Evolutionary conservation across 805 yeast species (phyloP), one percentile per base, ranked within the genome.

Genomic region (Candida xyloterini): DNA sequence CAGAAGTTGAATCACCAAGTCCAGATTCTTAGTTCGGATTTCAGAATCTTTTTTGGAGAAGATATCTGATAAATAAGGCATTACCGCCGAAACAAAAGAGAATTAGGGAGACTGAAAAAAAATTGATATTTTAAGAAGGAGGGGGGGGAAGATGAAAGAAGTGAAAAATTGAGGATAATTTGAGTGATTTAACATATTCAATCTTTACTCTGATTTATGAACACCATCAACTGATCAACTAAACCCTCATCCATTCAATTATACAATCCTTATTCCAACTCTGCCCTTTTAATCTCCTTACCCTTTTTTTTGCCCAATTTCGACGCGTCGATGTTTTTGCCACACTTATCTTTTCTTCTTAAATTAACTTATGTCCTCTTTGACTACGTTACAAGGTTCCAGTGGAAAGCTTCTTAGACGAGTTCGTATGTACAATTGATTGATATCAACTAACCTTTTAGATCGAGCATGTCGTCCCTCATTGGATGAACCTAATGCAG

Each of bases 401-500:
- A 60, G 62, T 43, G 68, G 68, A 7, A 64, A 62, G 44, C 54
- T 65, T 14, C 48, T 64, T 11, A 59, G 69, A 52, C 51, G 68
- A 48, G 59, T 65, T 23, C 69, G 63, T 60, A 57, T 27, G 61
- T 59, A 6, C 20, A 18, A 18, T 18, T 18, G 20, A 18, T 18
- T 18, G 20, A 18, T 18, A 18, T 4, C 20, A 18, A 18, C 20
- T 18, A 18, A 18, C 20, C 6, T 6, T 18, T 18, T 6, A 56
- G 60, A 59, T 56, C 79, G 96, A 46, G 97, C 98, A 2, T 89
- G 96, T 56, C 77, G 93, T 51, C 83, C 93, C 27, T 71, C 91
- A 1, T 68, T 86, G 33, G 68, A 65, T 36, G 96, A 91, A 65
- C 98, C 99, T 5, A 91, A 93, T 57, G 72, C 90, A 43, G 86